Percentiles rank a stretch among this genome's conserved stretches.
phyloP scores from a whole-genome alignment of 768 basidiomycete species.

The Chiua virens region DNA sequence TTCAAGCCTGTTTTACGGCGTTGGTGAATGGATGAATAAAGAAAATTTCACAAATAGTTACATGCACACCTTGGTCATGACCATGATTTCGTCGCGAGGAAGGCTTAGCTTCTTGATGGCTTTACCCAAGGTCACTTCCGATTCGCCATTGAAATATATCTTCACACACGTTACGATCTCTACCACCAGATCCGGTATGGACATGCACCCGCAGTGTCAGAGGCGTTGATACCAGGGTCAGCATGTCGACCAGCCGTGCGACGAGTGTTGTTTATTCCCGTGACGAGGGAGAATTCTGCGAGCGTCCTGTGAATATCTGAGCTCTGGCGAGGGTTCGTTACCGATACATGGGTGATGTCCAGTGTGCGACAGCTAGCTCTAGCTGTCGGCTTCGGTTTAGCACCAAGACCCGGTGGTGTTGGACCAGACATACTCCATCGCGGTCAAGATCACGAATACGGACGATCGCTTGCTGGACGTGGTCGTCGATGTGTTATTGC shows the following conservation, averaged over 20 bases:
- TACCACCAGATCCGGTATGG: background rate
- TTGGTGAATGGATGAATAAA: background rate
- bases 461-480: too few relatives aligned
- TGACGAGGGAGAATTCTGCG: slow-evolving; percentile 47
- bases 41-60: background rate
- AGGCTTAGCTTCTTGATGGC: slow-evolving; percentile 65
- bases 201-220: slow-evolving; percentile 35
- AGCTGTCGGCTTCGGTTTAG: slow-evolving; percentile 50
- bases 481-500: too few relatives aligned
- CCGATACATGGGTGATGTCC: slow-evolving; percentile 1
- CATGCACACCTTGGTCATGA: slow-evolving; percentile 65
- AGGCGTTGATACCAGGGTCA: slow-evolving; percentile 27
- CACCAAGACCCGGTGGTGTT: slow-evolving; percentile 74
- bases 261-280: slow-evolving; percentile 49
- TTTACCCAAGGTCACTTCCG: slow-evolving; percentile 70
- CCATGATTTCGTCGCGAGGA: slow-evolving; percentile 71
- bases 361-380: slow-evolving; percentile 68
- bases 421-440: slow-evolving; percentile 77
- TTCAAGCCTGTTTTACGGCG: slow-evolving; percentile 33
- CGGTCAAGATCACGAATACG: too few relatives aligned
- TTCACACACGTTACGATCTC: slow-evolving; percentile 19
- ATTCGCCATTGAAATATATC: slow-evolving; percentile 66
- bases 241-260: too few relatives aligned
- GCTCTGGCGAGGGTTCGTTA: background rate
- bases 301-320: slow-evolving; percentile 45